These are phyloP conservation scores for Colletotrichum phormii DNA, from an alignment of 2,329 filamentous ascomycete genomes.

Conservation along the genomic window DNA sequence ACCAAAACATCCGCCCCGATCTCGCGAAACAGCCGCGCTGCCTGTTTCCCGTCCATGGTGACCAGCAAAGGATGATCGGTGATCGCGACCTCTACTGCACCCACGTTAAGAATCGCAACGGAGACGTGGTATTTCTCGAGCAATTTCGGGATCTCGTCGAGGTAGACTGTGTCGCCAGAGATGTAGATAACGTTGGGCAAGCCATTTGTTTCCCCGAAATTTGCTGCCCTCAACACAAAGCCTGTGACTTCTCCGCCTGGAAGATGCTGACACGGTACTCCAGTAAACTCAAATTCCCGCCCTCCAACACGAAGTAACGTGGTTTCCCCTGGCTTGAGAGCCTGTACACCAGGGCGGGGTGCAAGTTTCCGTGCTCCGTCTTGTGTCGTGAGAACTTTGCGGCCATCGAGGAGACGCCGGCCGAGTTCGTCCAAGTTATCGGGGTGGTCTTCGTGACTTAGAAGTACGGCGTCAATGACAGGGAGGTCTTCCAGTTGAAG, in stretches of 20 bases:
- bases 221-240: slow-evolving; percentile 51
- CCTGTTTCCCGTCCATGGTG: slow-evolving; percentile 58
- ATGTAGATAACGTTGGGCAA: slow-evolving; percentile 60
- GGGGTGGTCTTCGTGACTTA: slow-evolving; percentile 62
- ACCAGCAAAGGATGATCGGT: slow-evolving; percentile 42
- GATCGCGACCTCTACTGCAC: slow-evolving; percentile 45
- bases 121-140: slow-evolving; percentile 49
- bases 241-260: slow-evolving; percentile 58
- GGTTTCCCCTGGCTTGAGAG: slow-evolving; percentile 53
- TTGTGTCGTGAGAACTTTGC: slow-evolving; percentile 56
- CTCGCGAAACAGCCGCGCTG: slow-evolving; percentile 50
- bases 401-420: slow-evolving; percentile 57
- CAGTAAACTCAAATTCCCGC: slow-evolving; percentile 52
- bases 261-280: slow-evolving; percentile 56
- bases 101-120: slow-evolving; percentile 55
- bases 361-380: slow-evolving; percentile 57
- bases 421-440: slow-evolving; percentile 61
- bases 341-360: slow-evolving; percentile 54
- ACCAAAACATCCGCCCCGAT: slow-evolving; percentile 55
- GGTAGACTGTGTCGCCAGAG: slow-evolving; percentile 61
- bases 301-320: slow-evolving; percentile 40
- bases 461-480: slow-evolving; percentile 58
- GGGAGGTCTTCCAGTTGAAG: slow-evolving; percentile 53
- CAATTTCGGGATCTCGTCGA: slow-evolving; percentile 52
- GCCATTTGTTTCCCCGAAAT: slow-evolving; percentile 52